phyloP scores from a whole-genome alignment of 371 early-diverging fungal species.

The Mucor mucedo region DNA sequence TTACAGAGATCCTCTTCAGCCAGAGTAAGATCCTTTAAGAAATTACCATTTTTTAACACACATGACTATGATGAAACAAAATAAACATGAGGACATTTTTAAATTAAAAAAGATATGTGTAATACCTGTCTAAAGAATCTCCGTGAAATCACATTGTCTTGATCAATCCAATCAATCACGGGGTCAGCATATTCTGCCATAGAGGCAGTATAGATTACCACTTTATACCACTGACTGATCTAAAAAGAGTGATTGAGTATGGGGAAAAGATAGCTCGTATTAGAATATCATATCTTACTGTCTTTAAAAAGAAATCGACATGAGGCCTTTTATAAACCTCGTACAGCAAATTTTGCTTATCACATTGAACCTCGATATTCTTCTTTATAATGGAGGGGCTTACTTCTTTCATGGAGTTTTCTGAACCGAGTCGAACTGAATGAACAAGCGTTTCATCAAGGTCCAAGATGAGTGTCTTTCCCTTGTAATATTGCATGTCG shows the following conservation, averaged over 20 bases:
- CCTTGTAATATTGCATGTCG: constrained; percentile 42
- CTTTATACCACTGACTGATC: constrained; percentile 55
- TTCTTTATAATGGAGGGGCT: constrained; percentile 42
- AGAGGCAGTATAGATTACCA: constrained; percentile 98
- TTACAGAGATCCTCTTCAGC: constrained; percentile 86
- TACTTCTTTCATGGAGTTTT: constrained; percentile 25
- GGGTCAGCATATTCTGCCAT: constrained; percentile 98
- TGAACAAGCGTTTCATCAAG: constrained; percentile 98
- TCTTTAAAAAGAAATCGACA: constrained; percentile 92
- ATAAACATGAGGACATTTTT: background rate
- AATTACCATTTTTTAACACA: constrained; percentile 75
- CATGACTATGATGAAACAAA: constrained; percentile 59
- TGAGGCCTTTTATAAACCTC: constrained; percentile 97
- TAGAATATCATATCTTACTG: constrained; percentile 53
- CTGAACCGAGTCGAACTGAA: constrained; percentile 59
- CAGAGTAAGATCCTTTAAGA: constrained; percentile 85
- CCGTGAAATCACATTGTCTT: constrained; percentile 76
- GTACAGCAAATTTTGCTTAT: constrained; percentile 88
- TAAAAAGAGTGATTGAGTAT: background rate
- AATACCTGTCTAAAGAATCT: constrained; percentile 87
- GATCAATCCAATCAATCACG: constrained; percentile 95
- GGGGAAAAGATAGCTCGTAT: background rate
- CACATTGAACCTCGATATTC: constrained; percentile 88
- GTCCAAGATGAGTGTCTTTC: constrained; percentile 93
- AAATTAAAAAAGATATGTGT: background rate